A percentile compares a stretch with the other conserved stretches of the same genome.
These are phyloP conservation scores for Croton setiger DNA, from an alignment of 441 rosid genomes.

Conservation along the genomic window DNA sequence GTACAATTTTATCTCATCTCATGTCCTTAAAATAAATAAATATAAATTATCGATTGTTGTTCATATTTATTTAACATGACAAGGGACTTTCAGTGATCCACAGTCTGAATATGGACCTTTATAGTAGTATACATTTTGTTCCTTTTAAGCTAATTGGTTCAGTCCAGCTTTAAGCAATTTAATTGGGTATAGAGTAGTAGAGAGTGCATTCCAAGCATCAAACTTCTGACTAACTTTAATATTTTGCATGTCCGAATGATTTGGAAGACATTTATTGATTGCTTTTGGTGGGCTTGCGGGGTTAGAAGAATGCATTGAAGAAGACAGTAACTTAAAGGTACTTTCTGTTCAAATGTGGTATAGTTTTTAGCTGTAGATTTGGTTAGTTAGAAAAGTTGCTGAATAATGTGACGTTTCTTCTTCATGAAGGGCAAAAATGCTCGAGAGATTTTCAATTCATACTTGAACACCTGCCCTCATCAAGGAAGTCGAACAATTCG, in stretches of 20 bases:
- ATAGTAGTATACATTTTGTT: not conserved
- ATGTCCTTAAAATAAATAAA: constrained; percentile 8
- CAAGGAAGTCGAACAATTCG: constrained; percentile 99
- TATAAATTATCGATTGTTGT: not conserved
- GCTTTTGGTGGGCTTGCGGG: constrained; percentile 99
- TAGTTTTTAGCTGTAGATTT: not conserved
- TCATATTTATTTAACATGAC: not conserved
- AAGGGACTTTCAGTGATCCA: not conserved
- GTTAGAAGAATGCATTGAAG: constrained; percentile 82
- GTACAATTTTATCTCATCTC: constrained; percentile 34
- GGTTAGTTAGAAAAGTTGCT: not conserved
- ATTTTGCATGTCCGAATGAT: not conserved
- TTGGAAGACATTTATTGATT: constrained; percentile 76
- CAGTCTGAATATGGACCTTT: not conserved
- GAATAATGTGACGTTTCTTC: constrained; percentile 11
- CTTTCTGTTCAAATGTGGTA: not conserved
- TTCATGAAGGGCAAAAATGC: constrained; percentile 60
- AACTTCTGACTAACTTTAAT: not conserved
- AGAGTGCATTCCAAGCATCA: not conserved
- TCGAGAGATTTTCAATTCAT: constrained; percentile 53
- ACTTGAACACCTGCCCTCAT: constrained; percentile 86
- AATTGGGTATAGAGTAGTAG: not conserved
- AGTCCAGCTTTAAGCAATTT: not conserved
- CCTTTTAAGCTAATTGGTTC: not conserved
- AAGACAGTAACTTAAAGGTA: constrained; percentile 71